These are phyloP conservation scores for Cryptococcus sp. DNA, from an alignment of 1,284 basidiomycete species.

Conservation along the genomic window DNA sequence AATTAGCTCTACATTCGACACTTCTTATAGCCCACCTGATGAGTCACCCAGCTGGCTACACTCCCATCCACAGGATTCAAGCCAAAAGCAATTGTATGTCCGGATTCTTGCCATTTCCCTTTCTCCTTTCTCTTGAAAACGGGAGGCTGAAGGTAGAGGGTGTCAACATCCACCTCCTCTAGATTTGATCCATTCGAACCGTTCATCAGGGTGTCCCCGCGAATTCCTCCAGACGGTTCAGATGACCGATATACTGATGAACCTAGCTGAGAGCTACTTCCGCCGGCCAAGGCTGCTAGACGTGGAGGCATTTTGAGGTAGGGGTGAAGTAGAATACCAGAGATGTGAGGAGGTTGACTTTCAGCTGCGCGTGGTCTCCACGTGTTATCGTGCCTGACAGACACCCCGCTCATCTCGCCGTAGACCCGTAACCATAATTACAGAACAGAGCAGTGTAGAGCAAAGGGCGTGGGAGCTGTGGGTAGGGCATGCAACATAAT, in stretches of 20 bases:
- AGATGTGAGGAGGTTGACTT: constrained; percentile 1
- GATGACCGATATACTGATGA: not conserved
- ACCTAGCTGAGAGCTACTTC: not conserved
- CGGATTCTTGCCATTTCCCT: constrained; percentile 33
- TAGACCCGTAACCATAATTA: too few relatives aligned
- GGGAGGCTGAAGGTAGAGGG: constrained; percentile 25
- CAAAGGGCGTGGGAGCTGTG: too few relatives aligned
- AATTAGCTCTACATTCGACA: too few relatives aligned
- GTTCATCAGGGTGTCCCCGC: not conserved
- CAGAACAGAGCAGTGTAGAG: too few relatives aligned
- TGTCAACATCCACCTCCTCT: constrained; percentile 8
- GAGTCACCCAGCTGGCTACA: constrained; percentile 30
- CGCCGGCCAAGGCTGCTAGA: not conserved
- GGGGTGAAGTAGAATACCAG: too few relatives aligned
- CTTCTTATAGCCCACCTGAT: constrained; percentile 17
- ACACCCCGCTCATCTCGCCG: too few relatives aligned
- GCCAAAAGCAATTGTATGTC: constrained; percentile 22
- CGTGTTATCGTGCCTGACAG: too few relatives aligned
- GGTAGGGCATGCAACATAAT: too few relatives aligned
- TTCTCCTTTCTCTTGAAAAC: constrained; percentile 25
- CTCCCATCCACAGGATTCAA: constrained; percentile 36
- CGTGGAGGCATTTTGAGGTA: not conserved
- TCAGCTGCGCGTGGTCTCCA: too few relatives aligned
- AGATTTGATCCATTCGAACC: not conserved
- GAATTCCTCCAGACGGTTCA: not conserved